Conservation (phyloP, 192 early-diverging fungal species). For the Podila epigama region DNA sequence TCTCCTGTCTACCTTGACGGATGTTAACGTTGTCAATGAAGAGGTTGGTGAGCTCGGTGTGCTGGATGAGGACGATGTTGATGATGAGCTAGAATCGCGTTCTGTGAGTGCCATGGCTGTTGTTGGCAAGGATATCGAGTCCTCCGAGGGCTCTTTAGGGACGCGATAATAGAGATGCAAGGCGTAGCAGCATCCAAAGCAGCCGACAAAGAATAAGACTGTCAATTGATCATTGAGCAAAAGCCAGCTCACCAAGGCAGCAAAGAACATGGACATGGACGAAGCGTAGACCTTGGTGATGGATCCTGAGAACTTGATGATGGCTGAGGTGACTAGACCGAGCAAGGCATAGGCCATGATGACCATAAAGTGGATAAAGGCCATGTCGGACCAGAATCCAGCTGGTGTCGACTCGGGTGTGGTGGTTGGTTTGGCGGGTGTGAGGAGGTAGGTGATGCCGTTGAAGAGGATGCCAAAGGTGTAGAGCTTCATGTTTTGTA, state of each 20-base stretch:
- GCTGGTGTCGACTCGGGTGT: not conserved
- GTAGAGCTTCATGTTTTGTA: slow-evolving; percentile 52
- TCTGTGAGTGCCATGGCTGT: not conserved
- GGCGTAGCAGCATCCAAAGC: slow-evolving; percentile 45
- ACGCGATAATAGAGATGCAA: slow-evolving; percentile 46
- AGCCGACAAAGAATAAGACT: slow-evolving; percentile 45
- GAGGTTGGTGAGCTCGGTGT: slow-evolving; percentile 22
- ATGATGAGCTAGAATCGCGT: not conserved
- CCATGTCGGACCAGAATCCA: slow-evolving; percentile 38
- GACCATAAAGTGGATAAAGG: slow-evolving; percentile 39
- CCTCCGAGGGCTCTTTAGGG: not conserved
- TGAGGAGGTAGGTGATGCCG: slow-evolving; percentile 34
- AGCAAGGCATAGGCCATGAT: slow-evolving; percentile 33
- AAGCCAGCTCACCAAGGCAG: slow-evolving; percentile 38
- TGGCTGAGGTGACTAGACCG: slow-evolving; percentile 48
- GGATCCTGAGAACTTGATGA: slow-evolving; percentile 51
- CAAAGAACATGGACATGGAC: slow-evolving; percentile 53
- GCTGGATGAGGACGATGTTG: no score
- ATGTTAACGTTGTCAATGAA: slow-evolving; percentile 4
- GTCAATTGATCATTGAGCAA: slow-evolving; percentile 33
- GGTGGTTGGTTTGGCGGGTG: not conserved
- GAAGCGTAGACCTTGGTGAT: slow-evolving; percentile 51
- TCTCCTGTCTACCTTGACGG: slow-evolving; percentile 13
- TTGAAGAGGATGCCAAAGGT: slow-evolving; percentile 52
- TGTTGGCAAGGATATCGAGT: not conserved